Conservation (phyloP, 75 land plant genomes). For the Ceratopteris richardii region DNA sequence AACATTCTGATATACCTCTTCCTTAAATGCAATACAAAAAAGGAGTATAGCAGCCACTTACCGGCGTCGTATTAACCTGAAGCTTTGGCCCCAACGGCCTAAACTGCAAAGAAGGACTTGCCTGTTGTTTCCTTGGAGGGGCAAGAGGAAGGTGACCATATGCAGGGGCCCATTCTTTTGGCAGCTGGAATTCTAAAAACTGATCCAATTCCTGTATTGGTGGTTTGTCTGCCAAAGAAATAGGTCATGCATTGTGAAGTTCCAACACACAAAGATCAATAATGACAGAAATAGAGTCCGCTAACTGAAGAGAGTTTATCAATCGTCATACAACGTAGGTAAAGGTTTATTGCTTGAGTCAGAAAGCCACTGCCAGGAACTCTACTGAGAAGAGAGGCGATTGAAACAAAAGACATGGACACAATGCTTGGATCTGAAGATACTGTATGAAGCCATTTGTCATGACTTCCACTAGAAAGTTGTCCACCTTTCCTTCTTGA, state of each 20-base stretch:
- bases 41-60: too few species aligned
- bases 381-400: constrained; percentile 61
- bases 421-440: constrained; percentile 56
- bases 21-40: too few species aligned
- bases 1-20: too few species aligned
- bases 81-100: constrained; percentile 70
- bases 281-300: too few species aligned
- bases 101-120: constrained; percentile 53
- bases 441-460: constrained; percentile 59
- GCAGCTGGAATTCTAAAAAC: constrained; percentile 79
- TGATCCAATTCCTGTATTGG: constrained; percentile 78
- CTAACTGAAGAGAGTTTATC: too few species aligned
- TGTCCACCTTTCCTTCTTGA: constrained; percentile 51
- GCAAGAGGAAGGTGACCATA: constrained; percentile 62
- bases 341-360: constrained; percentile 73
- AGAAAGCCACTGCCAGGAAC: constrained; percentile 67
- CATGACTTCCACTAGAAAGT: constrained; percentile 37
- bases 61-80: constrained; percentile 47
- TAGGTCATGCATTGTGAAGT: too few species aligned
- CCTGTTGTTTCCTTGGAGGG: constrained; percentile 36
- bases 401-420: constrained; percentile 75
- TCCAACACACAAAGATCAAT: too few species aligned
- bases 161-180: constrained; percentile 82
- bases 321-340: constrained; percentile 78
- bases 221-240: constrained; percentile 69